Evolutionary conservation across 2,329 filamentous ascomycete species (phyloP).

Genomic region (Huntiella decipiens): DNA sequence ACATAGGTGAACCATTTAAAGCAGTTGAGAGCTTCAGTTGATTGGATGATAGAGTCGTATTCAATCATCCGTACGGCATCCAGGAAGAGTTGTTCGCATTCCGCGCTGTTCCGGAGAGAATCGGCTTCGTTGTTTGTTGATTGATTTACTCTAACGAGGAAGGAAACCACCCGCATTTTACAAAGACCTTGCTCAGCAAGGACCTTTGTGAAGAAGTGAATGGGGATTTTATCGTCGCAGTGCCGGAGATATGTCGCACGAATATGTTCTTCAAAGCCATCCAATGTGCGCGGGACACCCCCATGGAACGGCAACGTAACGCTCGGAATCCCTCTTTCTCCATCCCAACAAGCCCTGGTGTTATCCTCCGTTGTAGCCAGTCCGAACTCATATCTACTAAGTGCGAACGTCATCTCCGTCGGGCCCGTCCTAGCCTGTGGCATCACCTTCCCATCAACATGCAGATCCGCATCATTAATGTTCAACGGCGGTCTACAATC

Average conservation of each 20-base stretch:
- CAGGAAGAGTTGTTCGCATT: slow-evolving; percentile 33
- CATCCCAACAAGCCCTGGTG: background rate
- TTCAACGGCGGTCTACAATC: slow-evolving; percentile 41
- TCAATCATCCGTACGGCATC: slow-evolving; percentile 40
- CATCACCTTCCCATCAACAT: slow-evolving; percentile 34
- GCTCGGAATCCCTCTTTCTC: slow-evolving; percentile 16
- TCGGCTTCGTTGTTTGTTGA: slow-evolving; percentile 15
- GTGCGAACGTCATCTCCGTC: slow-evolving; percentile 41
- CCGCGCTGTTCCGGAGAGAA: slow-evolving; percentile 21
- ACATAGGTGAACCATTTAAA: slow-evolving; percentile 41
- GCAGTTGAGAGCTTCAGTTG: slow-evolving; percentile 28
- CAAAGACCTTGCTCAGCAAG: slow-evolving; percentile 37
- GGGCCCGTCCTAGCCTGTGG: slow-evolving; percentile 29
- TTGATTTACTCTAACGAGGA: slow-evolving; percentile 30
- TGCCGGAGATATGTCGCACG: slow-evolving; percentile 35
- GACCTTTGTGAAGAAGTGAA: slow-evolving; percentile 39
- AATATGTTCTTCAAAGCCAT: slow-evolving; percentile 34
- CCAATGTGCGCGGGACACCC: slow-evolving; percentile 29
- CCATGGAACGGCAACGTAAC: slow-evolving; percentile 31
- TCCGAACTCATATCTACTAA: slow-evolving; percentile 37
- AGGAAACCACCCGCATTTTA: slow-evolving; percentile 36
- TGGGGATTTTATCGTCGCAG: slow-evolving; percentile 38
- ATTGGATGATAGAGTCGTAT: slow-evolving; percentile 37
- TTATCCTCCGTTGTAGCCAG: slow-evolving; percentile 28
- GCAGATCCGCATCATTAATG: slow-evolving; percentile 41